Evolutionary conservation across 2,329 filamentous ascomycete species (phyloP), one percentile per base, ranked within the genome.

Genomic region (Colletotrichum cordylinicola): DNA sequence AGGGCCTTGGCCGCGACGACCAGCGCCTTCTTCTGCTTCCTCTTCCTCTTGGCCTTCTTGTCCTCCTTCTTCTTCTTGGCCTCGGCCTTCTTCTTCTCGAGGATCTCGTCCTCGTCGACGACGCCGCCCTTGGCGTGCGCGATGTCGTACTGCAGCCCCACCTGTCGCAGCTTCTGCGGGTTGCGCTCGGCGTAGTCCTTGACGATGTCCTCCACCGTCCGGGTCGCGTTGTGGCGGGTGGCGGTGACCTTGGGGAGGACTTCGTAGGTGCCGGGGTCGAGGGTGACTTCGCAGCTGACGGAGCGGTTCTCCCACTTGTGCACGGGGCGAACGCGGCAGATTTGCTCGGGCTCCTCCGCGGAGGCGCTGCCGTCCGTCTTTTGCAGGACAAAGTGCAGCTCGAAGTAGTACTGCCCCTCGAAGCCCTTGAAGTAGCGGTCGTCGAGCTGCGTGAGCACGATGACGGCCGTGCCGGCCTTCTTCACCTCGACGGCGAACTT

Each of bases 161-260:
- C 88, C 70, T 90, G 86, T 3, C 92, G 85, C 4, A 95, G 86
- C 81, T 95, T 95, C 78, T 93, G 91, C 2, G 93, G 91, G 43
- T 87, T 87, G 10, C 77, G 79, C 56, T 86, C 83, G 7, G 83
- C 85, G 8, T 80, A 82, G 10, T 85, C 85, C 18, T 87, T 88
- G 52, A 95, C 90, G 0, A 92, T 88, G 37, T 93, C 88, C 75
- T 93, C 91, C 0, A 92, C 88, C 0, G 90, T 89, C 2, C 86
- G 84, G 4, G 83, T 80, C 15, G 27, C 60, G 61, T 37, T 43
- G 10, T 87, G 86, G 15, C 85, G 80, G 33, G 80, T 80, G 0
- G 93, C 92, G 6, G 90, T 92, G 78, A 95, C 89, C 81, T 94
- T 94, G 79, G 94, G 90, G 10, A 95, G 85, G 1, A 95, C 90